phyloP scores from a whole-genome alignment of 2,329 filamentous ascomycete genomes.

The Monilinia aucupariae region DNA sequence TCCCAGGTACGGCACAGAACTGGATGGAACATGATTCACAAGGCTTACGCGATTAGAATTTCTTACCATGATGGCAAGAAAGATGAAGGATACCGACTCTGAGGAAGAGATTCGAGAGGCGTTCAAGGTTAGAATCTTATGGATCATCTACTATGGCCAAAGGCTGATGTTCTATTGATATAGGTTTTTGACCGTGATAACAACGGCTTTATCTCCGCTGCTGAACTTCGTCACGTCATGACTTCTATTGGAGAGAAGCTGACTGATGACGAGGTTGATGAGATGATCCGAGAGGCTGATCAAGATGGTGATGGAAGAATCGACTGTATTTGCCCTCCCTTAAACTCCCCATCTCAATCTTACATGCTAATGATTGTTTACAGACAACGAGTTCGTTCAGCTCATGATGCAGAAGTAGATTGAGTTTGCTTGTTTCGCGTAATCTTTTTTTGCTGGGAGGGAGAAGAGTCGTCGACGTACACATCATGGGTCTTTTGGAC shows the following conservation, averaged over 20 bases:
- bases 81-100: slow-evolving; percentile 91
- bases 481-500: slow-evolving; percentile 13
- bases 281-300: slow-evolving; percentile 89
- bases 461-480: slow-evolving; percentile 17
- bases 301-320: slow-evolving; percentile 86
- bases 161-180: slow-evolving; percentile 18
- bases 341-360: slow-evolving; percentile 18
- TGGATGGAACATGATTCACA: slow-evolving; percentile 27
- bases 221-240: slow-evolving; percentile 85
- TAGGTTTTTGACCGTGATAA: slow-evolving; percentile 82
- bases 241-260: slow-evolving; percentile 88
- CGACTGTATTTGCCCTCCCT: slow-evolving; percentile 61
- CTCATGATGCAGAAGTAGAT: slow-evolving; percentile 90
- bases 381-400: slow-evolving; percentile 90
- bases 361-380: slow-evolving; percentile 24
- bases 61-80: slow-evolving; percentile 88
- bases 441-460: slow-evolving; percentile 7
- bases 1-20: slow-evolving; percentile 60
- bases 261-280: slow-evolving; percentile 83
- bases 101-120: slow-evolving; percentile 87
- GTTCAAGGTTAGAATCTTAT: slow-evolving; percentile 62
- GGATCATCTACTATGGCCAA: neutral
- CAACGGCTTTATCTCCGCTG: slow-evolving; percentile 86
- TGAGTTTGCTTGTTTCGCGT: slow-evolving; percentile 18
- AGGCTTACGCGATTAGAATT: slow-evolving; percentile 56